Percentiles rank a stretch among this genome's conserved stretches.
These are phyloP conservation scores for Candida jianshihensis DNA, from an alignment of 805 yeast genomes.

Conservation along the genomic window DNA sequence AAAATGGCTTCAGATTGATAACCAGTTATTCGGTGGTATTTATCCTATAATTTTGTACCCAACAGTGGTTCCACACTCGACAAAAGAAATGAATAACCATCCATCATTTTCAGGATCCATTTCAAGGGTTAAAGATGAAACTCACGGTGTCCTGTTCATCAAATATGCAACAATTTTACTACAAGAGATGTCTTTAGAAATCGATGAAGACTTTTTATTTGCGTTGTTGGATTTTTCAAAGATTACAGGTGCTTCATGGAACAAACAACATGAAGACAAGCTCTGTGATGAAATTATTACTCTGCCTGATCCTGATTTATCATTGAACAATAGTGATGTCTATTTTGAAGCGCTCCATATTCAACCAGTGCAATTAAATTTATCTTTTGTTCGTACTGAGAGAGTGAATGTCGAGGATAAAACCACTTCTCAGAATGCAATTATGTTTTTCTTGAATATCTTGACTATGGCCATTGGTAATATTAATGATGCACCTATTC, in stretches of 20 bases:
- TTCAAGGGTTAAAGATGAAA: conserved; percentile 77
- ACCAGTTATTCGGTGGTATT: conserved; percentile 80
- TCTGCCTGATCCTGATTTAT: conserved; percentile 62
- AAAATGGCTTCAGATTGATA: conserved; percentile 94
- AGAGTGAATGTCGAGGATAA: conserved; percentile 60
- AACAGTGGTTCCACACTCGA: conserved; percentile 77
- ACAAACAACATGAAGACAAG: conserved; percentile 33
- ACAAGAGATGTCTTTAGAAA: conserved; percentile 87
- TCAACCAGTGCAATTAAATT: conserved; percentile 83
- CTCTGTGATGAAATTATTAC: conserved; percentile 58
- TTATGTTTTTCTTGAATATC: conserved; percentile 75
- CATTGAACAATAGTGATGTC: conserved; percentile 57
- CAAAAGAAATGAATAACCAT: conserved; percentile 77
- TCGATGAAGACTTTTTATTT: conserved; percentile 88
- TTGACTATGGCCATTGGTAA: conserved; percentile 96
- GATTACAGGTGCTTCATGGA: conserved; percentile 80
- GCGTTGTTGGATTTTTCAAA: conserved; percentile 76
- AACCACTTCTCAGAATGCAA: conserved; percentile 52
- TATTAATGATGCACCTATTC: conserved; percentile 93
- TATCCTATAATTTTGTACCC: conserved; percentile 90
- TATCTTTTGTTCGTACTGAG: conserved; percentile 89
- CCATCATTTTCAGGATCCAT: conserved; percentile 87
- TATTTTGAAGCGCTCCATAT: conserved; percentile 90
- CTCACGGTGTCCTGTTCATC: conserved; percentile 84
- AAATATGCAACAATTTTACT: conserved; percentile 85